Conservation (phyloP, 371 early-diverging fungal genomes). For the Dinochytrium kinnereticum region DNA sequence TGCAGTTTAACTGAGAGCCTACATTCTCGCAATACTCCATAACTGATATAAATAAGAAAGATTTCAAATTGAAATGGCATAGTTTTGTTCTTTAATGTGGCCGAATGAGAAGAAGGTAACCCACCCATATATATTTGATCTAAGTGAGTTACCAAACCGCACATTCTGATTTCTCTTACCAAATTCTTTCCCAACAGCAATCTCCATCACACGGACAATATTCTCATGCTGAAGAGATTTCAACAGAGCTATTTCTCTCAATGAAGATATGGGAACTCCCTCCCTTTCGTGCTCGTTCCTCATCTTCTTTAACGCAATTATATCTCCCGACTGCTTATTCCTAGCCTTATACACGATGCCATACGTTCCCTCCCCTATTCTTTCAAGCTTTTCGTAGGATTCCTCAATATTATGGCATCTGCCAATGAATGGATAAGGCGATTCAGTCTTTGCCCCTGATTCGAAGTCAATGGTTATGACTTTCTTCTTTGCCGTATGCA, state of each 20-base stretch:
- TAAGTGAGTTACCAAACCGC: background rate
- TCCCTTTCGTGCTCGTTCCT: constrained; percentile 97
- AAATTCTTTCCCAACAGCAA: constrained; percentile 61
- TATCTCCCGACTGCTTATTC: constrained; percentile 27
- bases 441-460: background rate
- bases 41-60: background rate
- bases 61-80: no score
- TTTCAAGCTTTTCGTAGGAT: constrained; percentile 77
- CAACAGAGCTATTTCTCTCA: constrained; percentile 98
- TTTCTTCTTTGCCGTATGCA: background rate
- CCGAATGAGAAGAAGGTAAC: no score
- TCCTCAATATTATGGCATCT: constrained; percentile 38
- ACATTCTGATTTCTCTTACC: constrained; percentile 25
- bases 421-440: constrained; percentile 12
- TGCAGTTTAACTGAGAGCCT: background rate
- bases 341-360: constrained; percentile 91
- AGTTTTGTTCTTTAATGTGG: no score
- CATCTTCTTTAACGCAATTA: constrained; percentile 97
- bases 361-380: constrained; percentile 82
- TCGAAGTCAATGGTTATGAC: background rate
- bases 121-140: constrained; percentile 36
- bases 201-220: constrained; percentile 92
- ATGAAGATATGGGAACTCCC: constrained; percentile 95
- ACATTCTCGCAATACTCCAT: constrained; percentile 35
- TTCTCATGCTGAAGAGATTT: constrained; percentile 95